A percentile compares a stretch with the other conserved stretches of the same genome.
These are phyloP conservation scores for Lasiodiplodia theobromae DNA, from an alignment of 2,329 filamentous ascomycete genomes.

Conservation along the genomic window DNA sequence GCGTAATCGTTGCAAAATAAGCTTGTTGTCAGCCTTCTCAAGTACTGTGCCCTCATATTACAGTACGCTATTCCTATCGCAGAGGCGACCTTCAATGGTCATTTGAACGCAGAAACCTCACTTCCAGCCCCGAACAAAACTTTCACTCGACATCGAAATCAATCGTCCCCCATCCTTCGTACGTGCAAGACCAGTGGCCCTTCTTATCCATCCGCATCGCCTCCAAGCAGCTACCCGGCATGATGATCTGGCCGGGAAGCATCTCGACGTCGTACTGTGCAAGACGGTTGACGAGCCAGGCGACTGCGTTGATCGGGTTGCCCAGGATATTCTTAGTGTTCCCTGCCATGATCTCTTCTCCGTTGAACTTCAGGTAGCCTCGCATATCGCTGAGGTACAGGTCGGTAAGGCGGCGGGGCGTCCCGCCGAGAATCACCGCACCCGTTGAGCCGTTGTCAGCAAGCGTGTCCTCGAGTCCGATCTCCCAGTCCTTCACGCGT, in stretches of 20 bases:
- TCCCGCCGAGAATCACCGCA: background rate
- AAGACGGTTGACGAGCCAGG: background rate
- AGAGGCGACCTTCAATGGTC: too few relatives aligned
- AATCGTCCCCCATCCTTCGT: background rate
- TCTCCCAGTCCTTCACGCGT: background rate
- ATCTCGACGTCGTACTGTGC: background rate
- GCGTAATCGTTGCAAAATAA: too few relatives aligned
- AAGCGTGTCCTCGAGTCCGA: background rate
- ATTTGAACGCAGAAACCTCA: too few relatives aligned
- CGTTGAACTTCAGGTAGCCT: background rate
- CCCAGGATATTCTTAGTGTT: conserved; percentile 1
- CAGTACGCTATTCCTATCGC: too few relatives aligned
- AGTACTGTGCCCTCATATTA: too few relatives aligned
- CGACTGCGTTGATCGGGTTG: background rate
- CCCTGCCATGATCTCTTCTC: background rate
- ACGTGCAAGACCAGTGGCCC: background rate
- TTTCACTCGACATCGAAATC: background rate
- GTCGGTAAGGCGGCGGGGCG: background rate
- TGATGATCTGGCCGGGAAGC: background rate
- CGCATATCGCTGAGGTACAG: background rate
- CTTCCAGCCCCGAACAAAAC: too few relatives aligned
- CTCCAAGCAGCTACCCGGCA: background rate
- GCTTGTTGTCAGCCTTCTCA: too few relatives aligned
- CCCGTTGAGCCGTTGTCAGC: background rate
- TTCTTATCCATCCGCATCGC: background rate